Percentiles rank a stretch among this genome's conserved stretches.
These are phyloP conservation scores for Gonapodya prolifera DNA, from an alignment of 192 early-diverging fungal genomes.

Conservation along the genomic window DNA sequence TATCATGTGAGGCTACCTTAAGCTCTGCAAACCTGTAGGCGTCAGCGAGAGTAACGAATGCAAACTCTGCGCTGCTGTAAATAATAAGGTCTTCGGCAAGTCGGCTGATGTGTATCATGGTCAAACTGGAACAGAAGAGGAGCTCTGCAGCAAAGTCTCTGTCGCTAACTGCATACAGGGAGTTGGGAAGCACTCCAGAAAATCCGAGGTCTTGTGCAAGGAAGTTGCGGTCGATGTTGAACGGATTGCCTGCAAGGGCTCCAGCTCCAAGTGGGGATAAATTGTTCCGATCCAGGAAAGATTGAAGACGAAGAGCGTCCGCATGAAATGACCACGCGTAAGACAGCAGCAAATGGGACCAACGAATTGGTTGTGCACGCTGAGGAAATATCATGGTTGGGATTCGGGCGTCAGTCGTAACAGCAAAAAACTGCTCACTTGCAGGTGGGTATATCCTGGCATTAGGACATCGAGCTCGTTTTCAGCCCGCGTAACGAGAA, in stretches of 20 bases:
- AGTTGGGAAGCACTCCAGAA: conserved; percentile 71
- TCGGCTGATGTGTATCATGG: conserved; percentile 83
- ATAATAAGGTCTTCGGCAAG: conserved; percentile 94
- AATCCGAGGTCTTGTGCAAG: conserved; percentile 85
- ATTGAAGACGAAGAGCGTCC: conserved; percentile 71
- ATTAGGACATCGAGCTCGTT: conserved; percentile 87
- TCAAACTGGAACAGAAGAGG: conserved; percentile 82
- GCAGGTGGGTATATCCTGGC: conserved; percentile 99
- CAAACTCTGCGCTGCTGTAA: conserved; percentile 86
- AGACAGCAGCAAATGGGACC: conserved; percentile 81
- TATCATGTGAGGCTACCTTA: not conserved
- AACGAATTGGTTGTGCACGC: conserved; percentile 95
- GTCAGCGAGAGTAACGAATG: conserved; percentile 87
- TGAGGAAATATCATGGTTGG: conserved; percentile 14
- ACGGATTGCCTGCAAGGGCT: conserved; percentile 93
- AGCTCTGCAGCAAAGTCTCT: conserved; percentile 98
- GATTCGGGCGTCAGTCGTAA: not conserved
- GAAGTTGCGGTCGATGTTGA: conserved; percentile 85
- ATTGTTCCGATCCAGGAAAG: conserved; percentile 70
- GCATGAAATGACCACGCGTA: conserved; percentile 86
- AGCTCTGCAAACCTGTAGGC: conserved; percentile 56
- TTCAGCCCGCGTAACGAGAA: conserved; percentile 65
- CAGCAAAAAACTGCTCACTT: too few species aligned
- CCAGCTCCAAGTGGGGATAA: conserved; percentile 82
- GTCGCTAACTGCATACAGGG: conserved; percentile 80